Evolutionary conservation across 257 asterid species (phyloP), one percentile per base, ranked within the genome.

Genomic region (Primulina huaijiensis): DNA sequence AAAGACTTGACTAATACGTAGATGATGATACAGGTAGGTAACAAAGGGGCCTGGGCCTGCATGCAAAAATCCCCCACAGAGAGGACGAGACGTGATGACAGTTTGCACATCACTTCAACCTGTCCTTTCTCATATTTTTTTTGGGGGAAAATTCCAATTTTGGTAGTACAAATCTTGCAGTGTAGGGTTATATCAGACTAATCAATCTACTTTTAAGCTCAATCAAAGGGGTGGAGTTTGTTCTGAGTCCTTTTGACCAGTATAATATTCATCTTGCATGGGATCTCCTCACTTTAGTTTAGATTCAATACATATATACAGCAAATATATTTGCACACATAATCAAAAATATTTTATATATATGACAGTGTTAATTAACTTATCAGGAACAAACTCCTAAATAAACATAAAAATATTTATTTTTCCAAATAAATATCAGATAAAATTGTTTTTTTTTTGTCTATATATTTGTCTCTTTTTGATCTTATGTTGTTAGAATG

Each of bases 81-180:
- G 30, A 0, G 64, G 74, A 27, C 69, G 76, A 76, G 84, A 77
- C 81, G 80, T 78, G 80, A 67, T 71, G 83, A 85, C 87, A 80
- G 75, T 78, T 75, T 76, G 85, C 78, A 80, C 10, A 80, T 85
- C 86, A 82, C 87, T 78, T 82, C 86, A 77, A 67, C 84, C 71
- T 72, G 84, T 82, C 86, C 64, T 72, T 46, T 80, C 84, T 73
- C 55, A 1, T n/a, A 69, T 58, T 34, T 55, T 38, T 46, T 3
- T 55, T 73, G 7, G 50, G 12, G 76, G 68, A 79, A 76, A 77
- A 67, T 68, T 75, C 70, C 76, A 77, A 69, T 2, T 65, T 50
- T 59, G 57, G 73, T 23, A 65, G 82, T 79, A 75, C 80, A 79
- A 69, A 33, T 63, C 6, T 57, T 23, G 71, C 79, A 70, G 82